Conservation (phyloP, 2,329 filamentous ascomycete species). For the Herpotrichia juniperi region DNA sequence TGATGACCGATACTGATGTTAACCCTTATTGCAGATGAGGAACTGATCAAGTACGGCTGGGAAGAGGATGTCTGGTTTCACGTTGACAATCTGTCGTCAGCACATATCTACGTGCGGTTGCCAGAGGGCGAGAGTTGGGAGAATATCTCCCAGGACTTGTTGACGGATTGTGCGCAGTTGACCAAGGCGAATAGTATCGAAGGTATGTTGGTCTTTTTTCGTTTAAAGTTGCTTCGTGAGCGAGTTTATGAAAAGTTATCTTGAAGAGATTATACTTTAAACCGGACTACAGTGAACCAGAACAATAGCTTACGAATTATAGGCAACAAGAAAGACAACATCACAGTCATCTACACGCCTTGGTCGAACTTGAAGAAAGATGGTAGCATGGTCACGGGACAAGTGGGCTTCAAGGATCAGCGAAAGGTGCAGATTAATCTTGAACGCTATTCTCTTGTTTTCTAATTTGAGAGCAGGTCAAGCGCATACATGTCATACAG, state of each 20-base stretch:
- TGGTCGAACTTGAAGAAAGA: constrained; percentile 97
- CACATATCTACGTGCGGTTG: constrained; percentile 93
- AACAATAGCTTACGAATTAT: background rate
- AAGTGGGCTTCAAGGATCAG: constrained; percentile 91
- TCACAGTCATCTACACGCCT: constrained; percentile 95
- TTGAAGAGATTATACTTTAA: too few species aligned
- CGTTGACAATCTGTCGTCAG: constrained; percentile 94
- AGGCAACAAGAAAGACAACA: constrained; percentile 99
- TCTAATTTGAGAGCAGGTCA: constrained; percentile 61
- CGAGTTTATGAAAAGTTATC: too few species aligned
- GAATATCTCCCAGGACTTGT: constrained; percentile 71
- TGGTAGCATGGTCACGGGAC: constrained; percentile 91
- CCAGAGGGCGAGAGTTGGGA: constrained; percentile 84
- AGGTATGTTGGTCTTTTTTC: constrained; percentile 53
- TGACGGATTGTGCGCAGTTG: constrained; percentile 91
- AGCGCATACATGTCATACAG: constrained; percentile 76
- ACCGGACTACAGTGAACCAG: too few species aligned
- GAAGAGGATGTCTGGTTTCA: constrained; percentile 99
- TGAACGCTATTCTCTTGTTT: background rate
- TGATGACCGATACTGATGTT: background rate
- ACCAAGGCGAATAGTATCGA: constrained; percentile 99
- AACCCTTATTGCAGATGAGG: constrained; percentile 74
- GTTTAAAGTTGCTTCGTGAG: too few species aligned
- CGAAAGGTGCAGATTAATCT: constrained; percentile 60
- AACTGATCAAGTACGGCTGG: constrained; percentile 91